Percentiles rank a stretch among this genome's conserved stretches.
Evolutionary conservation across 176 grass and related monocot genomes (phyloP).

Genomic region (Bromus sterilis): DNA sequence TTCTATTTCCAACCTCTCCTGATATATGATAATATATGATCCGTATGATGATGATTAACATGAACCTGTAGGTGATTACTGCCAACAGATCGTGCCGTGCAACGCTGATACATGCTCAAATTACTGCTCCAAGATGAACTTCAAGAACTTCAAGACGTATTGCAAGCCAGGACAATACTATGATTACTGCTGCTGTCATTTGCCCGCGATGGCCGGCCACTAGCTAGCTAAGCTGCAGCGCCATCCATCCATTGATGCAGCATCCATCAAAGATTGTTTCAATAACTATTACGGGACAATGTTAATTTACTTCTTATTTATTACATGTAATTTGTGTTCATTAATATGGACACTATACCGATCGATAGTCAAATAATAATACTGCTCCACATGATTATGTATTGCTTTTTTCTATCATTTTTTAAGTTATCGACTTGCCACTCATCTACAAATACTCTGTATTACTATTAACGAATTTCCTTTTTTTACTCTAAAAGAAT

Average conservation of each 20-base stretch:
- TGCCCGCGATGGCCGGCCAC: background rate
- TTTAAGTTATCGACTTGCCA: background rate
- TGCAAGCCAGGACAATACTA: slow-evolving; percentile 14
- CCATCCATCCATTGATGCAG: background rate
- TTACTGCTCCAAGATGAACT: slow-evolving; percentile 28
- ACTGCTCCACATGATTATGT: background rate
- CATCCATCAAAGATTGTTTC: background rate
- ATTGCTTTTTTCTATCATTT: background rate
- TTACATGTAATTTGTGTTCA: background rate
- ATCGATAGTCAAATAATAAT: background rate
- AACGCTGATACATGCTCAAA: background rate
- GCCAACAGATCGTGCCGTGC: slow-evolving; percentile 5
- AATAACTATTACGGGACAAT: background rate
- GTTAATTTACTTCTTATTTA: background rate
- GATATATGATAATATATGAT: background rate
- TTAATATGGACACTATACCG: background rate
- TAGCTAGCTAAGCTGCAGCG: background rate
- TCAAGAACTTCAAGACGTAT: slow-evolving; percentile 15
- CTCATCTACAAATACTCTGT: background rate
- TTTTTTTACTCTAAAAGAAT: too few species aligned
- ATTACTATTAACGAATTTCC: too few species aligned
- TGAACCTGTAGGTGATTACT: background rate
- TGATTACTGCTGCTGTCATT: slow-evolving; percentile 8
- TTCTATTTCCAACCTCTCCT: background rate
- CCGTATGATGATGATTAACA: background rate